These are phyloP conservation scores for Phytophthora meadii DNA, from an alignment of 352 stramenopile species.

Conservation along the genomic window DNA sequence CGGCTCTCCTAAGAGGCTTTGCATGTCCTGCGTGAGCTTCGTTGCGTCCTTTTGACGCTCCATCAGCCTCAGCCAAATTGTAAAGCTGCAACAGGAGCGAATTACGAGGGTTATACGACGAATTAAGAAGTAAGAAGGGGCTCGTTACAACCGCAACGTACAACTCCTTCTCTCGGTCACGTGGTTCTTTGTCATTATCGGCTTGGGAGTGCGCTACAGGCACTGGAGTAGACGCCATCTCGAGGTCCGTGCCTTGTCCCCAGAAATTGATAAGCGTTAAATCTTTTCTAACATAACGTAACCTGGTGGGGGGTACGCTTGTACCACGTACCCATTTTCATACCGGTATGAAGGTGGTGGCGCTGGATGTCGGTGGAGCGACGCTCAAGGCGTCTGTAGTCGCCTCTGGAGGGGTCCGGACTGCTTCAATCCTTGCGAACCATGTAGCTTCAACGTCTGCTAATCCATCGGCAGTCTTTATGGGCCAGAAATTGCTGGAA, in stretches of 20 bases:
- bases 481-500: slow-evolving; percentile 61
- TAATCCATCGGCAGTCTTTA: slow-evolving; percentile 25
- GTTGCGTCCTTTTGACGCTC: slow-evolving; percentile 31
- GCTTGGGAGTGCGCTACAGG: neutral
- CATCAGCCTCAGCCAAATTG: slow-evolving; percentile 47
- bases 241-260: neutral
- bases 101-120: slow-evolving; percentile 9
- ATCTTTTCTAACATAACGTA: neutral
- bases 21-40: slow-evolving; percentile 20
- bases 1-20: slow-evolving; percentile 9
- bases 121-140: neutral
- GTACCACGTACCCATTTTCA: neutral
- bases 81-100: slow-evolving; percentile 27
- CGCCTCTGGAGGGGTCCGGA: neutral
- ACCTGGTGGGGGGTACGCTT: neutral
- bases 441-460: slow-evolving; percentile 47
- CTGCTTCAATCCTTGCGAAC: slow-evolving; percentile 48
- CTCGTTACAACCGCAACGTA: slow-evolving; percentile 12
- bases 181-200: neutral
- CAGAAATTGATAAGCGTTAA: slow-evolving; percentile 16
- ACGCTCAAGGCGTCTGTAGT: slow-evolving; percentile 72
- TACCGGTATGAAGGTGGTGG: slow-evolving; percentile 45
- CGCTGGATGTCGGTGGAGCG: slow-evolving; percentile 64
- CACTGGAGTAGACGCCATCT: slow-evolving; percentile 6
- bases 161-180: slow-evolving; percentile 35